phyloP scores from a whole-genome alignment of 2,329 filamentous ascomycete genomes.

The Arthrinium puccinioides region DNA sequence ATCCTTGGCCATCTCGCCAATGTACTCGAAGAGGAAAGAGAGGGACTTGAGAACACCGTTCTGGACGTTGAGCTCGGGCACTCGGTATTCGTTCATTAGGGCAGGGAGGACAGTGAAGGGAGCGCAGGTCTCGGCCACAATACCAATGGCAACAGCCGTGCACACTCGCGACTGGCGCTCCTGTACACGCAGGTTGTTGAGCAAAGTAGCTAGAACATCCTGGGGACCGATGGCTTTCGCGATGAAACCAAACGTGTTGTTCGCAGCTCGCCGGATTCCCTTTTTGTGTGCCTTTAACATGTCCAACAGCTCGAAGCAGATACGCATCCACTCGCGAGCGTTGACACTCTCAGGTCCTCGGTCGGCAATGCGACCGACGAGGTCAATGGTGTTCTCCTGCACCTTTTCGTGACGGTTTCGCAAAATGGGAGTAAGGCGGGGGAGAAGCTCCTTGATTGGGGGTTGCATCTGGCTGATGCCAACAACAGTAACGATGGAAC shows the following conservation, averaged over 20 bases:
- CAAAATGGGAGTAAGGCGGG: constrained; percentile 92
- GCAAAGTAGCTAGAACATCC: constrained; percentile 87
- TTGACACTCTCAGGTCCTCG: constrained; percentile 95
- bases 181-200: constrained; percentile 95
- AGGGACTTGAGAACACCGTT: constrained; percentile 97
- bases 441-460: constrained; percentile 91
- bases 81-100: constrained; percentile 98
- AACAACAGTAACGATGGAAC: constrained; percentile 95
- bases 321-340: constrained; percentile 98
- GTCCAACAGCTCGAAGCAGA: constrained; percentile 96
- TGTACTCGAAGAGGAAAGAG: constrained; percentile 97
- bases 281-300: constrained; percentile 99
- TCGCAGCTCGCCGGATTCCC: constrained; percentile 93
- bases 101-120: constrained; percentile 98
- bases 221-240: constrained; percentile 98
- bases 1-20: constrained; percentile 99
- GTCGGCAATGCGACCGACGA: constrained; percentile 96
- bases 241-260: constrained; percentile 99
- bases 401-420: constrained; percentile 99
- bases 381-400: constrained; percentile 96
- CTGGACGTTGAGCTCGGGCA: constrained; percentile 96
- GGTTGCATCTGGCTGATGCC: constrained; percentile 98
- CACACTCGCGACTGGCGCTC: constrained; percentile 98
- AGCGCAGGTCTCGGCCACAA: constrained; percentile 95
- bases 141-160: constrained; percentile 96